Evolutionary conservation across 805 yeast species (phyloP).

Genomic region (Cyberlindnera petersonii): DNA sequence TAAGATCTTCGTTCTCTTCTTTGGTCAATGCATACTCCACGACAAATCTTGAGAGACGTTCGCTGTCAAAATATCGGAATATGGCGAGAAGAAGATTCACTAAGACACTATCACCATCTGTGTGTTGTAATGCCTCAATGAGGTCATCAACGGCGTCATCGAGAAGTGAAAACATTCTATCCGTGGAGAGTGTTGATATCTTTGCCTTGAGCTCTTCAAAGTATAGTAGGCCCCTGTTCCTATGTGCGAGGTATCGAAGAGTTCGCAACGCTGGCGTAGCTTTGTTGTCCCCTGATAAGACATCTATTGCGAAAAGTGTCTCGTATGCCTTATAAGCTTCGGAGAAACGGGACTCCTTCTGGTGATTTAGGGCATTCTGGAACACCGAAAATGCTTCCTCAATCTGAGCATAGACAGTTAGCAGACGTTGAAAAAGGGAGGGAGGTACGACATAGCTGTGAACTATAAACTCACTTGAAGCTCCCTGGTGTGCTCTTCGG

Average conservation of each 20-base stretch:
- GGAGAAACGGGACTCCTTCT: slow-evolving; percentile 45
- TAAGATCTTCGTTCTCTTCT: slow-evolving; percentile 39
- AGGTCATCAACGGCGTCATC: slow-evolving; percentile 53
- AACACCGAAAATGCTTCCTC: slow-evolving; percentile 81
- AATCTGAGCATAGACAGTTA: slow-evolving; percentile 17
- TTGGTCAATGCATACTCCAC: slow-evolving; percentile 57
- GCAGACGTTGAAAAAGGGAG: no score
- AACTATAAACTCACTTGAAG: slow-evolving; percentile 47
- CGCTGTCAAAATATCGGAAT: slow-evolving; percentile 45
- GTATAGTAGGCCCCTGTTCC: slow-evolving; percentile 77
- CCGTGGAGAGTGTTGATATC: slow-evolving; percentile 12
- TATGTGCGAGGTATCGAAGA: slow-evolving; percentile 69
- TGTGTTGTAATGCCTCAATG: slow-evolving; percentile 58
- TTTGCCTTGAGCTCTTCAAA: slow-evolving; percentile 34
- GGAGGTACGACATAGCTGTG: no score
- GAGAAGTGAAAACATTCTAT: slow-evolving; percentile 10
- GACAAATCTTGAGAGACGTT: slow-evolving; percentile 48
- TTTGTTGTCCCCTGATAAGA: slow-evolving; percentile 47
- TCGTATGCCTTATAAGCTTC: slow-evolving; percentile 55
- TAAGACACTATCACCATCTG: slow-evolving; percentile 60
- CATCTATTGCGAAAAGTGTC: slow-evolving; percentile 63
- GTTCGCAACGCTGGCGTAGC: slow-evolving; percentile 65
- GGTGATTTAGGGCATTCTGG: slow-evolving; percentile 62
- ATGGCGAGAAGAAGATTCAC: slow-evolving; percentile 48
- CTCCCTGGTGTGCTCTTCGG: slow-evolving; percentile 89